Percentiles rank a stretch among this genome's conserved stretches.
phyloP scores from a whole-genome alignment of 208 protist species.

The Willaertia magna region DNA sequence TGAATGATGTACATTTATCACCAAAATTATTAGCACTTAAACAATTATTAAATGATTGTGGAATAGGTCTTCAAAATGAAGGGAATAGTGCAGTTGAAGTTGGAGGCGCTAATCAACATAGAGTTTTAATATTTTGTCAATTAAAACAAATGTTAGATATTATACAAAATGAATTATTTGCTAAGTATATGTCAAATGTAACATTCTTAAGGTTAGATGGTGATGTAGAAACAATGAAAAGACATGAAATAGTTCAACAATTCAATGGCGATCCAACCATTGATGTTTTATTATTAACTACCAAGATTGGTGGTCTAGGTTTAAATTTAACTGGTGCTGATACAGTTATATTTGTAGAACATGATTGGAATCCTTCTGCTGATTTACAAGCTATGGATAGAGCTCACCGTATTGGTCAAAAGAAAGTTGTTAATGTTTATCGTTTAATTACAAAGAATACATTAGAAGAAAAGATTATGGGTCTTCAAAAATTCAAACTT shows the following conservation, averaged over 20 bases:
- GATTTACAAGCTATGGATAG: constrained; percentile 45
- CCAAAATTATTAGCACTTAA: constrained; percentile 51
- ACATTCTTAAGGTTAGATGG: constrained; percentile 63
- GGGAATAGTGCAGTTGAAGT: background rate
- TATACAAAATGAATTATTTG: constrained; percentile 43
- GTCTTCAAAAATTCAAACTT: constrained; percentile 38
- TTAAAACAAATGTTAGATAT: constrained; percentile 25
- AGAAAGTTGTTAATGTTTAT: constrained; percentile 79
- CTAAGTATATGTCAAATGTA: background rate
- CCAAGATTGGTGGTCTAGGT: constrained; percentile 60
- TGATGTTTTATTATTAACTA: constrained; percentile 66
- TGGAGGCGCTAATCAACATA: constrained; percentile 7
- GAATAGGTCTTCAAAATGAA: constrained; percentile 34
- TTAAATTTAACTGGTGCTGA: constrained; percentile 66
- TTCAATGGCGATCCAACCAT: constrained; percentile 71
- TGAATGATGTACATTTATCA: constrained; percentile 31
- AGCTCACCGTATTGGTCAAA: constrained; percentile 11
- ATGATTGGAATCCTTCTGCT: constrained; percentile 70
- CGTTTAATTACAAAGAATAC: constrained; percentile 63
- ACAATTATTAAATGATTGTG: constrained; percentile 53
- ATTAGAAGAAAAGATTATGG: constrained; percentile 76
- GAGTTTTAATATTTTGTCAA: constrained; percentile 48
- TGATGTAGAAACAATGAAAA: background rate
- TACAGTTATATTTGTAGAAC: constrained; percentile 69
- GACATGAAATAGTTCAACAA: constrained; percentile 38